These are phyloP conservation scores for Agrocybe chaxingu DNA, from an alignment of 768 basidiomycete species.

Conservation along the genomic window DNA sequence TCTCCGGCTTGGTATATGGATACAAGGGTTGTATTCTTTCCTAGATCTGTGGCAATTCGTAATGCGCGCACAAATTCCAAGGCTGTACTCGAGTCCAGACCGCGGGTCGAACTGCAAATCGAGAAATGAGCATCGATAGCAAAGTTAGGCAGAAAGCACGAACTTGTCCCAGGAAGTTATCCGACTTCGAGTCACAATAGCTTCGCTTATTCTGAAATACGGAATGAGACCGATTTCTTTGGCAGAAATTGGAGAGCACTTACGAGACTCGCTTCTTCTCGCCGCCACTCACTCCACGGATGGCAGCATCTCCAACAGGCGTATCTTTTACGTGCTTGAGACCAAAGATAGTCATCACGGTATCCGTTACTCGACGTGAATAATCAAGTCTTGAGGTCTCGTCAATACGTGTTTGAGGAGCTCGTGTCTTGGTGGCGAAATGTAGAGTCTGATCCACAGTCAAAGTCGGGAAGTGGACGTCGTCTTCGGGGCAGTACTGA, in stretches of 20 bases:
- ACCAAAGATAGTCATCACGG: conserved; percentile 69
- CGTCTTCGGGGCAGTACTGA: conserved; percentile 80
- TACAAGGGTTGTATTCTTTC: conserved; percentile 57
- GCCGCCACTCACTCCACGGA: conserved; percentile 74
- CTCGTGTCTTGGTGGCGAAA: conserved; percentile 67
- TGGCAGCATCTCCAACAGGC: conserved; percentile 71
- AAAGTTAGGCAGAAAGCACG: conserved; percentile 11
- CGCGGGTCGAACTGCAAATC: conserved; percentile 58
- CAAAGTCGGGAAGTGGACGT: conserved; percentile 82
- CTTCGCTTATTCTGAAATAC: conserved; percentile 40
- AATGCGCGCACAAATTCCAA: conserved; percentile 70
- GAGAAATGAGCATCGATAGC: neutral
- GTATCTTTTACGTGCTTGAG: conserved; percentile 71
- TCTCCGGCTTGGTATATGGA: conserved; percentile 87
- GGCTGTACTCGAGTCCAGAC: conserved; percentile 68
- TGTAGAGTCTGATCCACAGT: conserved; percentile 74
- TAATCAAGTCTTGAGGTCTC: conserved; percentile 38
- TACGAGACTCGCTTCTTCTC: conserved; percentile 80
- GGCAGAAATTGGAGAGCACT: conserved; percentile 9
- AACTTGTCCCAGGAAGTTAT: conserved; percentile 80
- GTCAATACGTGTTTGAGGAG: conserved; percentile 52
- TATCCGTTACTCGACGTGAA: conserved; percentile 46
- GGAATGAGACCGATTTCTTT: neutral
- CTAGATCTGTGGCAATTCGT: conserved; percentile 60
- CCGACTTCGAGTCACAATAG: conserved; percentile 56